phyloP scores from a whole-genome alignment of 2,329 filamentous ascomycete species.

The Penicillium sp. region DNA sequence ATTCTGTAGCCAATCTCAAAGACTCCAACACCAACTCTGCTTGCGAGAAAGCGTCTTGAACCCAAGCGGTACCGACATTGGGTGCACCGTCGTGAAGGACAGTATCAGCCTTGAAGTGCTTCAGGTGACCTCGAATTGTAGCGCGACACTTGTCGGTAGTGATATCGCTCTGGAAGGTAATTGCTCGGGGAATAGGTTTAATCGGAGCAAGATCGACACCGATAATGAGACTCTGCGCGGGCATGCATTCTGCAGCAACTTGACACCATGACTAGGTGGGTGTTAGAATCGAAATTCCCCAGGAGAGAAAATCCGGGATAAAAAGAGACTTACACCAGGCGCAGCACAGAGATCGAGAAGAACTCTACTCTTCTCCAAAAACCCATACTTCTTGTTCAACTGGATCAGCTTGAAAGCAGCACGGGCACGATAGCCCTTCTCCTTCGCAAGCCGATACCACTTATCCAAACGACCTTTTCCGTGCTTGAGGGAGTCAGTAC shows the following conservation, averaged over 20 bases:
- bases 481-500: slow-evolving; percentile 54
- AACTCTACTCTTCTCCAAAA: slow-evolving; percentile 94
- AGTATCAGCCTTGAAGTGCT: slow-evolving; percentile 93
- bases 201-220: slow-evolving; percentile 94
- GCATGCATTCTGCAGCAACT: slow-evolving; percentile 94
- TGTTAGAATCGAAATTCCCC: slow-evolving; percentile 19
- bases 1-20: slow-evolving; percentile 91
- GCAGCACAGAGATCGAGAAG: slow-evolving; percentile 96
- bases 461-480: slow-evolving; percentile 98
- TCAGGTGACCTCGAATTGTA: slow-evolving; percentile 83
- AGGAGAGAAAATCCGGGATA: neutral
- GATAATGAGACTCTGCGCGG: slow-evolving; percentile 81
- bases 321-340: slow-evolving; percentile 66
- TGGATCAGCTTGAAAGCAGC: slow-evolving; percentile 98
- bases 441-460: slow-evolving; percentile 98
- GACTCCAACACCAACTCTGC: slow-evolving; percentile 88
- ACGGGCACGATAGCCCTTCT: slow-evolving; percentile 94
- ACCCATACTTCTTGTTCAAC: slow-evolving; percentile 98
- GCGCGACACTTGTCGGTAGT: slow-evolving; percentile 94
- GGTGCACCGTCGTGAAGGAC: slow-evolving; percentile 96
- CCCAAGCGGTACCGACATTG: slow-evolving; percentile 97
- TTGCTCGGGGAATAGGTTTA: slow-evolving; percentile 89
- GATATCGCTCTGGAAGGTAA: slow-evolving; percentile 96
- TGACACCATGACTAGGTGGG: slow-evolving; percentile 78
- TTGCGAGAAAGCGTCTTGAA: slow-evolving; percentile 97